These are phyloP conservation scores for Lactuca saligna DNA, from an alignment of 129 eudicot species.

Conservation along the genomic window DNA sequence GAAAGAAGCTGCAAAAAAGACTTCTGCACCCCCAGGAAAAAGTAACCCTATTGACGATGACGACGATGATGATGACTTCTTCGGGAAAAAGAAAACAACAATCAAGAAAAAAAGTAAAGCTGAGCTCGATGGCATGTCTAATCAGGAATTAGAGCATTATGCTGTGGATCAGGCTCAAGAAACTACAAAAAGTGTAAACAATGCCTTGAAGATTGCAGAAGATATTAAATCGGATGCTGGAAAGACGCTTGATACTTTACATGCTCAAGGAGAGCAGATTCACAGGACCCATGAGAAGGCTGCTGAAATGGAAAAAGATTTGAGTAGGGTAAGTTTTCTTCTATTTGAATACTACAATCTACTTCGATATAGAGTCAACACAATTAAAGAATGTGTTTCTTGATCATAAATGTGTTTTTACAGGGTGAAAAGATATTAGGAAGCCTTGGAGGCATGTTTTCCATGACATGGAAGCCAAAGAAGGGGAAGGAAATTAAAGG, in stretches of 20 bases:
- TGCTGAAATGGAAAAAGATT: slow-evolving; percentile 70
- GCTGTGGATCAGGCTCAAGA: slow-evolving; percentile 72
- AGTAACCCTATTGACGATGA: slow-evolving; percentile 35
- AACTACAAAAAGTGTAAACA: slow-evolving; percentile 70
- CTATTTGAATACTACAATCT: background rate
- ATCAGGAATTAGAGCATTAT: slow-evolving; percentile 77
- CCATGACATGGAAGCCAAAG: slow-evolving; percentile 97
- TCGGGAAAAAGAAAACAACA: slow-evolving; percentile 26
- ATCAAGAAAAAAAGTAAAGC: slow-evolving; percentile 34
- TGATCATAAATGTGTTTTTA: slow-evolving; percentile 19
- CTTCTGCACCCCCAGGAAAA: slow-evolving; percentile 51
- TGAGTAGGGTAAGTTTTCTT: slow-evolving; percentile 55
- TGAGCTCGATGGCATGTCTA: slow-evolving; percentile 69
- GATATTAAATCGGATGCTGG: slow-evolving; percentile 70
- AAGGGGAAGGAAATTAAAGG: slow-evolving; percentile 65
- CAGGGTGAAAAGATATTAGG: slow-evolving; percentile 92
- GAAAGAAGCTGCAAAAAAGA: slow-evolving; percentile 39
- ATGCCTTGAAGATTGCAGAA: slow-evolving; percentile 73
- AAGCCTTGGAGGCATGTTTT: slow-evolving; percentile 93
- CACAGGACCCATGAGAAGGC: slow-evolving; percentile 81
- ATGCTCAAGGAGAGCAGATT: slow-evolving; percentile 94
- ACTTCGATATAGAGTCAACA: background rate
- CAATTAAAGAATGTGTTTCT: background rate
- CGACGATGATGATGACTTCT: slow-evolving; percentile 38
- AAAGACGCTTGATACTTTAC: slow-evolving; percentile 78